Percentiles rank a stretch among this genome's conserved stretches.
Conservation (phyloP, 257 asterid species). For the Penstemon newberryi region DNA sequence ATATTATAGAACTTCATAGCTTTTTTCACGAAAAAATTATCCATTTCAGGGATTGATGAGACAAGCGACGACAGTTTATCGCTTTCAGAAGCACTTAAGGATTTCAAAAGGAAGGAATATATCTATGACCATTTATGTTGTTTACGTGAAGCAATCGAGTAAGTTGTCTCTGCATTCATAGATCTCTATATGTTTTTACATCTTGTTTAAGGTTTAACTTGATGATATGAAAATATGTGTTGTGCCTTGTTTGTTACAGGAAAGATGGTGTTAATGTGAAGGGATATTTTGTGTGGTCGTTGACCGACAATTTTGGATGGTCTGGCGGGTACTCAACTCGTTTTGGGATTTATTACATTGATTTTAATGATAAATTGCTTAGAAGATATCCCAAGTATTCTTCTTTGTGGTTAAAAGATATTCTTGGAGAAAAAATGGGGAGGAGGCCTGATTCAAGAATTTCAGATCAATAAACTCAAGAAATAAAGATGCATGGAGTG, state of each 20-base stretch:
- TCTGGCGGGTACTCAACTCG: slow-evolving; percentile 42
- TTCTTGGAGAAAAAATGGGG: neutral
- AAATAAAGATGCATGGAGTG: no score
- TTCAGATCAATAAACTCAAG: no score
- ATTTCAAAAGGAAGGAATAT: slow-evolving; percentile 3
- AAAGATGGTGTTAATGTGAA: slow-evolving; percentile 43
- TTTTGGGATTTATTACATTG: slow-evolving; percentile 49
- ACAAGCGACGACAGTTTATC: neutral
- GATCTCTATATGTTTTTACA: neutral
- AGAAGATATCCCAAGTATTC: slow-evolving; percentile 48
- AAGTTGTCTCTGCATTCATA: neutral
- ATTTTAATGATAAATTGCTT: slow-evolving; percentile 34
- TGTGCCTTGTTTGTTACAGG: slow-evolving; percentile 28
- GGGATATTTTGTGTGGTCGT: slow-evolving; percentile 57
- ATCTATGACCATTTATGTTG: slow-evolving; percentile 8
- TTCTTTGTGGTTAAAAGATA: slow-evolving; percentile 45
- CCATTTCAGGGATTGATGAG: slow-evolving; percentile 9
- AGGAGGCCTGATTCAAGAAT: no score
- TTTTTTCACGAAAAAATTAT: no score
- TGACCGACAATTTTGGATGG: slow-evolving; percentile 62
- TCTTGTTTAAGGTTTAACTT: neutral
- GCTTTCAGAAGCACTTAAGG: slow-evolving; percentile 8
- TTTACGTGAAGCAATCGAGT: slow-evolving; percentile 9
- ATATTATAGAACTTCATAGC: neutral
- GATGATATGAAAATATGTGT: neutral